phyloP scores from a whole-genome alignment of 495 filamentous ascomycete genomes.

The Aspergillus indologenus region DNA sequence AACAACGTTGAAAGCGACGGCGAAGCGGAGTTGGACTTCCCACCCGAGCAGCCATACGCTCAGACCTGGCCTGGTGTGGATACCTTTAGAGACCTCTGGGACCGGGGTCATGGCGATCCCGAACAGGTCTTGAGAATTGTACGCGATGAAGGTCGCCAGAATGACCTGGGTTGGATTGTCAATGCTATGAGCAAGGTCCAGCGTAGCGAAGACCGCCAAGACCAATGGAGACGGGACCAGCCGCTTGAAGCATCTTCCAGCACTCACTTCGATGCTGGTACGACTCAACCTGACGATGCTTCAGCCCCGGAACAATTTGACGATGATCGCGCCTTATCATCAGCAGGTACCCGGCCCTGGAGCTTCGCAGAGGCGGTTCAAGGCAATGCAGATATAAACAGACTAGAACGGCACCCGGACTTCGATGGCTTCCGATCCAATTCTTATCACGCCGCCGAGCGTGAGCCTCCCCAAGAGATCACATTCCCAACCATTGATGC shows the following conservation, averaged over 20 bases:
- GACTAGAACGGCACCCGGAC: neutral
- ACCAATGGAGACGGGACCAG: constrained; percentile 5
- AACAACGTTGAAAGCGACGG: constrained; percentile 15
- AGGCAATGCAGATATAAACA: neutral
- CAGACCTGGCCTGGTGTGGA: constrained; percentile 35
- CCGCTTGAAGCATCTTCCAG: neutral
- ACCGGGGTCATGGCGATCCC: constrained; percentile 53
- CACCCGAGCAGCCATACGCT: constrained; percentile 33
- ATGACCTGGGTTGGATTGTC: constrained; percentile 52
- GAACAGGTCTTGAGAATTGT: constrained; percentile 60
- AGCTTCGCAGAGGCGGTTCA: neutral
- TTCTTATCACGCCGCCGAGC: neutral
- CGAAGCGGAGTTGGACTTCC: constrained; percentile 36
- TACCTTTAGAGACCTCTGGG: constrained; percentile 51
- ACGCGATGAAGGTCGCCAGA: constrained; percentile 55
- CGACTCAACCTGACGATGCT: neutral
- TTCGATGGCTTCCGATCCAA: neutral
- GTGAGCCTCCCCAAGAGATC: neutral
- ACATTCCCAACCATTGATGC: neutral
- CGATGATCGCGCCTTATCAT: neutral
- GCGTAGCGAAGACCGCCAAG: constrained; percentile 6
- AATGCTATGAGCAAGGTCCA: constrained; percentile 33
- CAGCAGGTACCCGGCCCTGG: neutral
- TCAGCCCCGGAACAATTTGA: neutral
- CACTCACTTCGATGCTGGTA: constrained; percentile 1